Conservation (phyloP, 768 basidiomycete genomes). For the Russula abietina region DNA sequence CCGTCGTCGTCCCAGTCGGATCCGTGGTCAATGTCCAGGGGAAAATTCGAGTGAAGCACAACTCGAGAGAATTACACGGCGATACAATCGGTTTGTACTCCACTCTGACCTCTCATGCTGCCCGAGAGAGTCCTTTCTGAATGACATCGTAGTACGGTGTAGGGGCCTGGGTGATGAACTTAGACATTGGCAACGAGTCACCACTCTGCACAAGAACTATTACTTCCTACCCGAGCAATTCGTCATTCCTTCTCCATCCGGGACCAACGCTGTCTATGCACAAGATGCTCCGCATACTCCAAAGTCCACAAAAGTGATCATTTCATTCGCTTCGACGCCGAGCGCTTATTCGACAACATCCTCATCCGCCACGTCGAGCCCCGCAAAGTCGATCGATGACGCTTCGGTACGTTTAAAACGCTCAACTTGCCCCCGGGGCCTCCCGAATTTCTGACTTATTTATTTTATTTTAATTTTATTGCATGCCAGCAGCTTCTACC, state of each 20-base stretch:
- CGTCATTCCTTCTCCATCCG: conserved; percentile 10
- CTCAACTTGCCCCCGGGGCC: neutral
- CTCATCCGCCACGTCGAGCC: conserved; percentile 17
- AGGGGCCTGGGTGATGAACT: conserved; percentile 9
- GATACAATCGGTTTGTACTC: conserved; percentile 17
- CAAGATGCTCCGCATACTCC: conserved; percentile 13
- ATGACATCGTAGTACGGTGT: conserved; percentile 19
- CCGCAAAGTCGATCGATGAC: conserved; percentile 13
- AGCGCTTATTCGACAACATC: conserved; percentile 5
- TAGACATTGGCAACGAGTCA: conserved; percentile 19
- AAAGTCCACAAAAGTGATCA: conserved; percentile 1
- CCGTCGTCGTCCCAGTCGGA: conserved; percentile 11
- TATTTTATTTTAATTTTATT: neutral
- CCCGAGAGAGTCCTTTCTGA: conserved; percentile 1
- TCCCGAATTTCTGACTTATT: neutral
- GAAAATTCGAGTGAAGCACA: conserved; percentile 6
- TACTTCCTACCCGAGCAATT: conserved; percentile 19
- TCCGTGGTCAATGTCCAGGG: conserved; percentile 20
- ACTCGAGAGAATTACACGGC: conserved; percentile 15
- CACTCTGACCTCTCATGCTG: too few species aligned
- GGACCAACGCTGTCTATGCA: neutral
- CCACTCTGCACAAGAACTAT: conserved; percentile 14
- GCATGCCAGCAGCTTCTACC: conserved; percentile 30
- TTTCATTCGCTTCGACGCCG: neutral
- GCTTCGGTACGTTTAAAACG: conserved; percentile 16